phyloP scores from a whole-genome alignment of 2,329 filamentous ascomycete species.

The Diaporthe citriasiana region DNA sequence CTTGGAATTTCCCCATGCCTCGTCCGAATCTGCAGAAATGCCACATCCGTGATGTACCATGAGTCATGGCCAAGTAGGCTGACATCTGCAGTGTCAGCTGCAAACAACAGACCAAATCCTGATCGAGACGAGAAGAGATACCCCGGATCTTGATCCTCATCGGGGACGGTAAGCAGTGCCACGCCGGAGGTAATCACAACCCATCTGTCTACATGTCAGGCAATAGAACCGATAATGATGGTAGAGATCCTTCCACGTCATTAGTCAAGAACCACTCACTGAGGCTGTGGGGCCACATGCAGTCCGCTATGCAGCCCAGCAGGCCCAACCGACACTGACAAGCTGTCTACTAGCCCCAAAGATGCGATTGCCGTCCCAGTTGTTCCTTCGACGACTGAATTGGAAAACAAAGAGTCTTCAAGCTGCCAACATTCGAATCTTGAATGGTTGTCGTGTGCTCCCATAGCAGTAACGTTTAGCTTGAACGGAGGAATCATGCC shows the following conservation, averaged over 20 bases:
- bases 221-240: background rate
- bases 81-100: background rate
- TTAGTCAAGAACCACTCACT: background rate
- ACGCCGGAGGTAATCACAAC: background rate
- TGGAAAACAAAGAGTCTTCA: background rate
- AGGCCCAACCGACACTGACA: background rate
- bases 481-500: background rate
- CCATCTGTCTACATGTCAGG: background rate
- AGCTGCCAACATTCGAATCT: slow-evolving; percentile 13
- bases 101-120: background rate
- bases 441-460: background rate
- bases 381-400: background rate
- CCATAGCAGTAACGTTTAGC: background rate
- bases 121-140: background rate
- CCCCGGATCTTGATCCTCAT: background rate
- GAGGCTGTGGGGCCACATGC: background rate
- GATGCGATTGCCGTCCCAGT: background rate
- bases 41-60: background rate
- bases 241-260: background rate
- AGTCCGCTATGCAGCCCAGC: background rate
- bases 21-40: background rate
- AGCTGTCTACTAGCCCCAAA: background rate
- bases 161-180: background rate
- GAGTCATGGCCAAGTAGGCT: background rate
- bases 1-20: background rate